A percentile compares a stretch with the other conserved stretches of the same genome.
Evolutionary conservation across 2,329 filamentous ascomycete genomes (phyloP).

Genomic region (Colletotrichum sp.): DNA sequence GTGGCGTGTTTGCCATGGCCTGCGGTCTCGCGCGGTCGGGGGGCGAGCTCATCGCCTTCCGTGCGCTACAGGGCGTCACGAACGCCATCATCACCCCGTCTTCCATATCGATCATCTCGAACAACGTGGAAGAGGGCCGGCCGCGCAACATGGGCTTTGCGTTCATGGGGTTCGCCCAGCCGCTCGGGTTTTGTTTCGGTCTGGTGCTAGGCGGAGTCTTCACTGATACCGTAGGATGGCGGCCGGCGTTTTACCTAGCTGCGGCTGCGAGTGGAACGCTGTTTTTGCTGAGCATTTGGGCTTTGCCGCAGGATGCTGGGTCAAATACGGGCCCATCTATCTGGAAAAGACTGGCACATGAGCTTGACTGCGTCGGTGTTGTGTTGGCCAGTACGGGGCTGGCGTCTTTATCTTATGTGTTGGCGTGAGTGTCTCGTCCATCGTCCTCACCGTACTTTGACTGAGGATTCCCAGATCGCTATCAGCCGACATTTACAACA

Average conservation of each 20-base stretch:
- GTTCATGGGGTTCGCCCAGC: conserved; percentile 7
- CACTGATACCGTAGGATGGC: background rate
- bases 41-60: conserved; percentile 3
- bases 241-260: background rate
- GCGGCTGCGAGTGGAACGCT: conserved; percentile 37
- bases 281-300: conserved; percentile 40
- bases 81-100: conserved; percentile 1
- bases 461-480: background rate
- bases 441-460: conserved; percentile 32
- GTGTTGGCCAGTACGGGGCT: background rate
- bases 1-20: background rate
- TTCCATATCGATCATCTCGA: background rate
- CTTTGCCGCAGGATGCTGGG: conserved; percentile 46
- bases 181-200: background rate
- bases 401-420: background rate
- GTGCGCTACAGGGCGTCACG: conserved; percentile 2
- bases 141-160: conserved; percentile 37
- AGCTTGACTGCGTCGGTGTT: conserved; percentile 6
- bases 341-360: background rate
- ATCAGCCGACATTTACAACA: background rate
- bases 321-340: conserved; percentile 28
- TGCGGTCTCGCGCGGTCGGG: background rate
- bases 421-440: background rate
- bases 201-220: conserved; percentile 1
- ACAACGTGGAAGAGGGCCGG: background rate